phyloP scores from a whole-genome alignment of 352 stramenopile species.

The Pythium pyrilobum region DNA sequence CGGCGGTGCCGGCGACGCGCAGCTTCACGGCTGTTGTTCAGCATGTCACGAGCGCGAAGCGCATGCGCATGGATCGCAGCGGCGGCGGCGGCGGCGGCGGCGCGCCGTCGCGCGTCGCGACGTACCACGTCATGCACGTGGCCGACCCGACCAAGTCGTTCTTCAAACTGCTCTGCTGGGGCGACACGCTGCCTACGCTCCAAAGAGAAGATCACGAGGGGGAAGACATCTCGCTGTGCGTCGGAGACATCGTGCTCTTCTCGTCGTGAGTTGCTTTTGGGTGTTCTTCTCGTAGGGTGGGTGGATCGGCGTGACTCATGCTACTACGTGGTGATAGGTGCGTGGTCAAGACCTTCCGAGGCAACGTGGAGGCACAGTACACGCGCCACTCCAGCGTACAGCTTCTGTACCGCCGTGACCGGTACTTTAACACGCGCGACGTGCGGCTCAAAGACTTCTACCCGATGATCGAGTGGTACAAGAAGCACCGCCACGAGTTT shows the following conservation, averaged over 20 bases:
- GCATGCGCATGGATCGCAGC: conserved; percentile 18
- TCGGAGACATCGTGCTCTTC: conserved; percentile 61
- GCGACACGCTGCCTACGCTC: conserved; percentile 35
- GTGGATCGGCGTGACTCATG: too few species aligned
- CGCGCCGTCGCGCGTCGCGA: conserved; percentile 22
- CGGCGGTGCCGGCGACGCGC: conserved; percentile 13
- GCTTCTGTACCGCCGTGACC: conserved; percentile 51
- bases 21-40: conserved; percentile 44
- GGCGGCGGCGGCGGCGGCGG: neutral
- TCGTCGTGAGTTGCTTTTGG: conserved; percentile 26
- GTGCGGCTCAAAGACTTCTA: conserved; percentile 48
- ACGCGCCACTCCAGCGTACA: conserved; percentile 33
- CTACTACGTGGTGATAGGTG: conserved; percentile 14
- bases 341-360: conserved; percentile 34
- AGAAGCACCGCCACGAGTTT: conserved; percentile 44
- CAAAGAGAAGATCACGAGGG: conserved; percentile 27
- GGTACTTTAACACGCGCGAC: conserved; percentile 53
- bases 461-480: conserved; percentile 68
- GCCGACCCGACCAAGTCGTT: conserved; percentile 39
- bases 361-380: conserved; percentile 56
- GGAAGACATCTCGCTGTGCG: conserved; percentile 25
- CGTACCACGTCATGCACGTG: conserved; percentile 42
- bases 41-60: conserved; percentile 33
- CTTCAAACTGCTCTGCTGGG: conserved; percentile 54
- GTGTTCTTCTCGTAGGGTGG: too few species aligned